These are phyloP conservation scores for Anisodus acutangulus DNA, from an alignment of 257 asterid species.

Conservation along the genomic window DNA sequence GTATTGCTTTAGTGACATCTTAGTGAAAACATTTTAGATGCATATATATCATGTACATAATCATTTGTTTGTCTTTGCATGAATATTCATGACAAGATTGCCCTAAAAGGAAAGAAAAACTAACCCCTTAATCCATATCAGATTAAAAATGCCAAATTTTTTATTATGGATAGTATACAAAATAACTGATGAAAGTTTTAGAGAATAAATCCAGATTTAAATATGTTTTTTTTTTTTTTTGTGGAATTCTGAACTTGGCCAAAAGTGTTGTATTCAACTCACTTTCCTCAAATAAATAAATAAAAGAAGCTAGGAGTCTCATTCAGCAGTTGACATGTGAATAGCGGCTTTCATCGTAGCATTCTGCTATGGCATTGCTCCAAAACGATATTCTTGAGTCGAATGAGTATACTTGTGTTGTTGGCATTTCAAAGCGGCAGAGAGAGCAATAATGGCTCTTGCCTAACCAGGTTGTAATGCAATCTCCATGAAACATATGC, in stretches of 20 bases:
- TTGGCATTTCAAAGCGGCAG: constrained; percentile 8
- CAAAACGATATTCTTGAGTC: background rate
- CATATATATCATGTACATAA: too few relatives aligned
- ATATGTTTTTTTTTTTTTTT: too few relatives aligned
- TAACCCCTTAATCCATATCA: background rate
- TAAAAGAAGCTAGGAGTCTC: background rate
- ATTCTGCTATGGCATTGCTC: too few relatives aligned
- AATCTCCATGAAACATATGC: background rate
- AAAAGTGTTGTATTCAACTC: background rate
- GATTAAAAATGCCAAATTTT: too few relatives aligned
- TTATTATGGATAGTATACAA: too few relatives aligned
- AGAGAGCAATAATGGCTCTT: background rate
- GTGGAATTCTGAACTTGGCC: background rate
- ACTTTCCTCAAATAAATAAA: background rate
- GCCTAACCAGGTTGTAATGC: constrained; percentile 7
- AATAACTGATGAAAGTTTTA: too few relatives aligned
- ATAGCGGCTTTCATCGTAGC: too few relatives aligned
- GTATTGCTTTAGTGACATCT: background rate
- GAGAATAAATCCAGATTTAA: too few relatives aligned
- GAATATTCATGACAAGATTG: background rate
- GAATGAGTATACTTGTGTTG: too few relatives aligned
- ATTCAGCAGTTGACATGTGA: too few relatives aligned
- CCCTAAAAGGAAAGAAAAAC: background rate
- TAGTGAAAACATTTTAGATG: too few relatives aligned
- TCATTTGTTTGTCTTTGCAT: background rate